Conservation (phyloP, 148 eudicot species). For the Vaccinium macrocarpon region DNA sequence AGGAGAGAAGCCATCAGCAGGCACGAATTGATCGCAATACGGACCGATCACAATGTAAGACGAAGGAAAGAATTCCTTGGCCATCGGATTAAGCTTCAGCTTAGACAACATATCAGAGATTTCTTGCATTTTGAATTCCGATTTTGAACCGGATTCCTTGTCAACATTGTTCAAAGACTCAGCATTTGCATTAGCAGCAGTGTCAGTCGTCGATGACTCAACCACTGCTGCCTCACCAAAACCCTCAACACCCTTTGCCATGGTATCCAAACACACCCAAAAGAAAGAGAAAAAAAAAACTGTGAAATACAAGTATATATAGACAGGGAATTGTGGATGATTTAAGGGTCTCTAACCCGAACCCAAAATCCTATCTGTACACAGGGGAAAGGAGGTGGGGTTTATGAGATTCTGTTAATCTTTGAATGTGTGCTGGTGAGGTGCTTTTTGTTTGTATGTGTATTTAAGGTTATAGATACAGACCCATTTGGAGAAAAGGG, state of each 20-base stretch:
- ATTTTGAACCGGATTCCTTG: conserved; percentile 44
- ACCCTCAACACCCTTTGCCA: conserved; percentile 37
- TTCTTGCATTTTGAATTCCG: conserved; percentile 58
- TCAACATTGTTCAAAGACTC: conserved; percentile 18
- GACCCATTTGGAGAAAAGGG: conserved; percentile 28
- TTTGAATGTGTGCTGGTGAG: not conserved
- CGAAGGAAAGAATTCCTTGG: conserved; percentile 80
- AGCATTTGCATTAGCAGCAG: conserved; percentile 3
- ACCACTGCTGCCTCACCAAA: conserved; percentile 51
- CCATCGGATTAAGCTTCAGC: conserved; percentile 76
- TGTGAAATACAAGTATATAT: not conserved
- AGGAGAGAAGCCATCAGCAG: conserved; percentile 26
- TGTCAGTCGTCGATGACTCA: conserved; percentile 36
- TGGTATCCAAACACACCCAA: conserved; percentile 30
- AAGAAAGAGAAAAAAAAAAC: too few relatives aligned
- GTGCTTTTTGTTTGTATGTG: not conserved
- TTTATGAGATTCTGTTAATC: conserved; percentile 19
- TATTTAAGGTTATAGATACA: conserved; percentile 14
- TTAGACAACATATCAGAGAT: conserved; percentile 62
- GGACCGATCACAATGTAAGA: conserved; percentile 27
- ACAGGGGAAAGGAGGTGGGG: conserved; percentile 15
- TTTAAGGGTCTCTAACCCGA: not conserved
- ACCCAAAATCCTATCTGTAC: conserved; percentile 1
- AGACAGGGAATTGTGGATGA: not conserved
- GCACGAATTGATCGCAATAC: conserved; percentile 35